These are phyloP conservation scores for Alternaria gaisen DNA, from an alignment of 2,329 filamentous ascomycete genomes.

Conservation along the genomic window DNA sequence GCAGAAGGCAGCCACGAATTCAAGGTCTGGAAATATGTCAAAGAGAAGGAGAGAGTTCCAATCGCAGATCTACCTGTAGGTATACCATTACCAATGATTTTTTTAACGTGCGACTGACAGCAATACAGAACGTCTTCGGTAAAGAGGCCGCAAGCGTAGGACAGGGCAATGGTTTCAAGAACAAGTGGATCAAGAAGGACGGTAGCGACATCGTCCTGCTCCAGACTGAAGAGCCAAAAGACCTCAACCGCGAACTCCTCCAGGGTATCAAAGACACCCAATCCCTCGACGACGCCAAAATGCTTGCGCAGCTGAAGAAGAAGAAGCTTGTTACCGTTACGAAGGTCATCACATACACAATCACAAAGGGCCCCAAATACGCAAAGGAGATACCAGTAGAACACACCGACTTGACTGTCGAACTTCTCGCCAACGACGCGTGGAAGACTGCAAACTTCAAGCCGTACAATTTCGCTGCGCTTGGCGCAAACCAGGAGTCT, in stretches of 20 bases:
- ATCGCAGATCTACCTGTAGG: slow-evolving; percentile 59
- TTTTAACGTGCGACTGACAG: slow-evolving; percentile 29
- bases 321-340: slow-evolving; percentile 85
- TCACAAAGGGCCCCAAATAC: slow-evolving; percentile 87
- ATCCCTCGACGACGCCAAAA: slow-evolving; percentile 76
- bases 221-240: slow-evolving; percentile 75
- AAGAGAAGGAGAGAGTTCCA: slow-evolving; percentile 54
- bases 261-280: slow-evolving; percentile 74
- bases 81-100: slow-evolving; percentile 2
- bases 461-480: slow-evolving; percentile 79
- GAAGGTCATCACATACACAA: slow-evolving; percentile 85
- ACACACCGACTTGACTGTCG: slow-evolving; percentile 92
- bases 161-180: slow-evolving; percentile 92
- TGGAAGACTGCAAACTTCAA: slow-evolving; percentile 96
- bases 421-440: slow-evolving; percentile 86
- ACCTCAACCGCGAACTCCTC: slow-evolving; percentile 80
- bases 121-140: slow-evolving; percentile 67
- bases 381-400: slow-evolving; percentile 88
- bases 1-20: slow-evolving; percentile 61
- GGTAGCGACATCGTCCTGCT: slow-evolving; percentile 62
- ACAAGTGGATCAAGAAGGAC: slow-evolving; percentile 72
- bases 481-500: slow-evolving; percentile 68
- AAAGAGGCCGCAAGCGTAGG: slow-evolving; percentile 83
- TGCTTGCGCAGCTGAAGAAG: slow-evolving; percentile 84
- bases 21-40: slow-evolving; percentile 60